phyloP scores from a whole-genome alignment of 2,329 filamentous ascomycete species.

The Cladophialophora chaetospira region DNA sequence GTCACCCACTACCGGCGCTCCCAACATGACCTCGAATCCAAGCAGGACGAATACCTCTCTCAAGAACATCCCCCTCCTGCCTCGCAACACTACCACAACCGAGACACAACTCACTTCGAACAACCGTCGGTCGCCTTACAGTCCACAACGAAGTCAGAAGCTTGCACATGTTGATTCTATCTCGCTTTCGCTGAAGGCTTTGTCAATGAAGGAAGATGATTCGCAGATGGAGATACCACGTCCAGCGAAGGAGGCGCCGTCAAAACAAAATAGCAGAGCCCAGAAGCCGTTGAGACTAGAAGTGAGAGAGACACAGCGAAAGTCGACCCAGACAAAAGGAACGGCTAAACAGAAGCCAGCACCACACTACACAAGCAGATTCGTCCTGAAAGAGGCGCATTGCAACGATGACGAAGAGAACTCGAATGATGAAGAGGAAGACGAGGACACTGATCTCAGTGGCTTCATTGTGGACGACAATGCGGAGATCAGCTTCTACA shows the following conservation, averaged over 20 bases:
- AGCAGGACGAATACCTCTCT: not conserved
- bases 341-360: not conserved
- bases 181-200: constrained; percentile 36
- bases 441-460: constrained; percentile 35
- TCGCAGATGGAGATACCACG: not conserved
- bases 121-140: constrained; percentile 22
- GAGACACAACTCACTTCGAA: constrained; percentile 13
- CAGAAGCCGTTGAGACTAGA: constrained; percentile 27
- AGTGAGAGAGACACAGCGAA: constrained; percentile 15
- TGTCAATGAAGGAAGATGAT: constrained; percentile 28
- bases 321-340: not conserved
- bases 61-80: constrained; percentile 8
- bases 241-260: not conserved
- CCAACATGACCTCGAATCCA: not conserved
- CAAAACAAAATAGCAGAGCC: not conserved
- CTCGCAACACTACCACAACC: constrained; percentile 3
- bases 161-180: constrained; percentile 40
- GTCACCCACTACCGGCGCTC: no score
- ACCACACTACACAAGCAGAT: constrained; percentile 23
- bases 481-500: constrained; percentile 32
- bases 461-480: constrained; percentile 36
- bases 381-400: constrained; percentile 29
- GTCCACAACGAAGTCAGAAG: constrained; percentile 34
- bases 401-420: constrained; percentile 32
- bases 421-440: constrained; percentile 33